Percentiles rank a stretch among this genome's conserved stretches.
Conservation (phyloP, 805 yeast genomes). For the Zygotorulaspora chibaensis region DNA sequence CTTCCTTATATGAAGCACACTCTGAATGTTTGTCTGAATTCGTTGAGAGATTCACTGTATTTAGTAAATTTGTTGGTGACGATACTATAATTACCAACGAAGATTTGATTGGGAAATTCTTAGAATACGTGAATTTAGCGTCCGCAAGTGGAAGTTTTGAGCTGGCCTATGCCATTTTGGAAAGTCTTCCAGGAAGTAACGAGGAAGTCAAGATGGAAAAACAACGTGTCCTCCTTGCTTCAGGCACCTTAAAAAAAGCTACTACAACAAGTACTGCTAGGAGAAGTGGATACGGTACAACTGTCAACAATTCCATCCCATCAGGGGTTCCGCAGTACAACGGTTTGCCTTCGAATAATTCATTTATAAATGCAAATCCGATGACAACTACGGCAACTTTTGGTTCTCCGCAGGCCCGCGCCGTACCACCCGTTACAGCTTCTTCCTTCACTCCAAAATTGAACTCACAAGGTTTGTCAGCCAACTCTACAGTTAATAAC, state of each 20-base stretch:
- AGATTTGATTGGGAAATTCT: constrained; percentile 46
- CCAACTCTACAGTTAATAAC: constrained; percentile 28
- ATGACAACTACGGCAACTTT: background rate
- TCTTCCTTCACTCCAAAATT: constrained; percentile 3
- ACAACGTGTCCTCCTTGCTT: constrained; percentile 72
- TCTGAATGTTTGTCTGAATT: constrained; percentile 75
- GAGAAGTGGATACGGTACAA: constrained; percentile 9
- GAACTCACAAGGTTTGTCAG: constrained; percentile 20
- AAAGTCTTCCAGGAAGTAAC: constrained; percentile 66
- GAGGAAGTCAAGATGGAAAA: constrained; percentile 70
- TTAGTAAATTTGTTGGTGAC: constrained; percentile 27
- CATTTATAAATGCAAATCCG: background rate
- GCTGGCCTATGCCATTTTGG: constrained; percentile 67
- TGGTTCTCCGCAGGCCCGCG: constrained; percentile 1
- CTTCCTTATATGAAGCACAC: constrained; percentile 76
- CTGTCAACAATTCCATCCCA: background rate
- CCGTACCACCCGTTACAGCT: constrained; percentile 5
- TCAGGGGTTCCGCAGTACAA: background rate
- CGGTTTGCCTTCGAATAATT: background rate
- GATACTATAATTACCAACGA: constrained; percentile 28
- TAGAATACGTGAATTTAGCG: constrained; percentile 78
- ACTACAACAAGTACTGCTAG: constrained; percentile 1
- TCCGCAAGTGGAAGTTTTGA: constrained; percentile 82
- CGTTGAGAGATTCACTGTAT: constrained; percentile 79
- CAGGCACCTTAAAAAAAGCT: constrained; percentile 34